Conservation (phyloP, 78 protist genomes). For the Paulinella micropora region DNA sequence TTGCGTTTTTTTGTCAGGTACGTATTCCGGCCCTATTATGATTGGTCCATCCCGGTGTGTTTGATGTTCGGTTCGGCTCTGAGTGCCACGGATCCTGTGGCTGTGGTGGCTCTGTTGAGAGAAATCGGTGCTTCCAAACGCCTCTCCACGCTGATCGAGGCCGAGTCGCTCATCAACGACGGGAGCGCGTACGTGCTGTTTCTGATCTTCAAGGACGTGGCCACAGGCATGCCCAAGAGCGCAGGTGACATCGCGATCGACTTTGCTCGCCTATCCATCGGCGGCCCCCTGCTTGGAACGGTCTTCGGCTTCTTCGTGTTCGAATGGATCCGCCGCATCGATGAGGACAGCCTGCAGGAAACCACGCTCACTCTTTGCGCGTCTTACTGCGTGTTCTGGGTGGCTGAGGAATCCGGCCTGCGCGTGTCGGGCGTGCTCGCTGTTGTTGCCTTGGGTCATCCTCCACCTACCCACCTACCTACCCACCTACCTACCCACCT, state of each 20-base stretch:
- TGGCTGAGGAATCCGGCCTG: conserved; percentile 14
- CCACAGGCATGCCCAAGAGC: too few species aligned
- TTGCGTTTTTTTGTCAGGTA: background rate
- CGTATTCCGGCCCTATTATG: background rate
- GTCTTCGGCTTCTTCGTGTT: background rate
- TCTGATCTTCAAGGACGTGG: background rate
- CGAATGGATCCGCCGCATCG: background rate
- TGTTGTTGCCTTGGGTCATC: background rate
- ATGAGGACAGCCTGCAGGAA: conserved; percentile 20
- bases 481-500: too few species aligned
- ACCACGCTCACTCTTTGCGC: background rate
- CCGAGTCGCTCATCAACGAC: conserved; percentile 58
- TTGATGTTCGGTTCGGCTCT: conserved; percentile 31
- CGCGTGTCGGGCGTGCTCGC: background rate
- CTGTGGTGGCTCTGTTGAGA: conserved; percentile 53
- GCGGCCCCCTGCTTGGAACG: background rate
- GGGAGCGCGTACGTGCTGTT: conserved; percentile 47
- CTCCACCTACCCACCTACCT: too few species aligned
- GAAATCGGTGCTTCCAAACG: conserved; percentile 38
- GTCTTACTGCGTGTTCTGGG: conserved; percentile 25
- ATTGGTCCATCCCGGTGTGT: background rate
- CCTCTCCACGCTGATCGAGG: conserved; percentile 44
- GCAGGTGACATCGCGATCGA: too few species aligned
- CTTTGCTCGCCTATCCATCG: background rate
- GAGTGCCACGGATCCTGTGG: conserved; percentile 64